A percentile compares a stretch with the other conserved stretches of the same genome.
These are phyloP conservation scores for Pachyrhizus erosus DNA, from an alignment of 306 rosid species.

Conservation along the genomic window DNA sequence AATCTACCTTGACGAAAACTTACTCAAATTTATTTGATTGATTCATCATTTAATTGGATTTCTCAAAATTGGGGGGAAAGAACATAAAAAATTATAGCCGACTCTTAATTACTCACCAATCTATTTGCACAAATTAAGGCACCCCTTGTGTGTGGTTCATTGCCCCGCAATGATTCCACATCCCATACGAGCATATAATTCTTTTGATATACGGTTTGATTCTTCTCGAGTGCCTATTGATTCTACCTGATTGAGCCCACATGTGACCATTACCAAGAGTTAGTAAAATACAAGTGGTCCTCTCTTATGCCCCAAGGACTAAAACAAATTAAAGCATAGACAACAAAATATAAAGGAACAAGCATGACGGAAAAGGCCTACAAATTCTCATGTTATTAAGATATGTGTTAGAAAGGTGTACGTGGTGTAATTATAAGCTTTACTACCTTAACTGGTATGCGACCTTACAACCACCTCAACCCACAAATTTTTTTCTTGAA, in stretches of 20 bases:
- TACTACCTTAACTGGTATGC: conserved; percentile 51
- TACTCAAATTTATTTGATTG: not conserved
- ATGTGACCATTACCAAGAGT: conserved; percentile 32
- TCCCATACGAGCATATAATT: conserved; percentile 35
- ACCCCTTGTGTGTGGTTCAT: conserved; percentile 5
- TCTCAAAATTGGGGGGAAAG: not conserved
- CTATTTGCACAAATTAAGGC: conserved; percentile 32
- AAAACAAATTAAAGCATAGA: conserved; percentile 6
- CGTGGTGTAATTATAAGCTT: conserved; percentile 48
- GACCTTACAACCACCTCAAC: conserved; percentile 62
- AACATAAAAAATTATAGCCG: not conserved
- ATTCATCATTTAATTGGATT: conserved; percentile 7
- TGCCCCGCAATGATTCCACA: conserved; percentile 30
- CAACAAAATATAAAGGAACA: conserved; percentile 28
- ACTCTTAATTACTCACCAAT: conserved; percentile 18
- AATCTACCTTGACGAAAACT: not conserved
- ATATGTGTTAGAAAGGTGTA: conserved; percentile 31
- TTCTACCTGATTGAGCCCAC: conserved; percentile 42
- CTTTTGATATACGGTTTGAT: conserved; percentile 20
- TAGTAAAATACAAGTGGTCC: conserved; percentile 47
- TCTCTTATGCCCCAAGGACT: conserved; percentile 10
- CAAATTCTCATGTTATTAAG: conserved; percentile 25
- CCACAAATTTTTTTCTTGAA: conserved; percentile 33
- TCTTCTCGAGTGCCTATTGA: conserved; percentile 38
- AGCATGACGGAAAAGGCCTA: conserved; percentile 36